Percentiles rank a stretch among this genome's conserved stretches.
Conservation (phyloP, 2,329 filamentous ascomycete genomes). For the Aspergillus udagawae region DNA sequence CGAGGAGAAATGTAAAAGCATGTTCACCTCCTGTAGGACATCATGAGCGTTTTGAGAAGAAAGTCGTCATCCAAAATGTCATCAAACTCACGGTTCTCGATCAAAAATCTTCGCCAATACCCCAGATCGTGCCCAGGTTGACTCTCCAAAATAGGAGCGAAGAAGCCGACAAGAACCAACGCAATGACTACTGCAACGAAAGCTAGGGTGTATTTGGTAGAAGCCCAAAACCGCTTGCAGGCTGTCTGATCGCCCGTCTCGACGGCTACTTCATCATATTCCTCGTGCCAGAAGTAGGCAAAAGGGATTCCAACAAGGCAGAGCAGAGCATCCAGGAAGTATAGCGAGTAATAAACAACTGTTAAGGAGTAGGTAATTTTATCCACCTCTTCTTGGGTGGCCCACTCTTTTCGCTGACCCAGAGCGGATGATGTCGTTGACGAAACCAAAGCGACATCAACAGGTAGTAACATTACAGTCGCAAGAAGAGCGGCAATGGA, state of each 20-base stretch:
- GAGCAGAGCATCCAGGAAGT: slow-evolving; percentile 84
- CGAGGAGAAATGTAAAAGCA: slow-evolving; percentile 82
- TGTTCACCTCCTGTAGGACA: slow-evolving; percentile 68
- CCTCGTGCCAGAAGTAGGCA: slow-evolving; percentile 97
- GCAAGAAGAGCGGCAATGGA: slow-evolving; percentile 84
- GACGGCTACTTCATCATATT: slow-evolving; percentile 86
- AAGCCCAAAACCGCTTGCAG: slow-evolving; percentile 70
- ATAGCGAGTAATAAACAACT: slow-evolving; percentile 87
- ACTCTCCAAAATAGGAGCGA: slow-evolving; percentile 74
- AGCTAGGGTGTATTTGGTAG: slow-evolving; percentile 82
- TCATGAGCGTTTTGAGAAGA: not conserved
- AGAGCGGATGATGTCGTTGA: slow-evolving; percentile 72
- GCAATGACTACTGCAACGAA: slow-evolving; percentile 73
- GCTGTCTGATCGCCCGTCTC: slow-evolving; percentile 73
- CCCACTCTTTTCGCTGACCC: slow-evolving; percentile 91
- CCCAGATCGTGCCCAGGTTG: slow-evolving; percentile 70
- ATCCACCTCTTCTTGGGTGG: slow-evolving; percentile 73
- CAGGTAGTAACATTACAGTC: slow-evolving; percentile 85
- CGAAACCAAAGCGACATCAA: slow-evolving; percentile 92
- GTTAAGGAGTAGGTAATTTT: slow-evolving; percentile 76
- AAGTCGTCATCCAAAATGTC: not conserved
- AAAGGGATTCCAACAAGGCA: slow-evolving; percentile 91
- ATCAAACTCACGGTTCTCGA: slow-evolving; percentile 65
- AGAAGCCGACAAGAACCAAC: slow-evolving; percentile 89
- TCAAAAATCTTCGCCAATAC: slow-evolving; percentile 81